Base-by-base conservation (phyloP, 1,284 basidiomycete genomes). In the Ceratobasidium sp. region DNA sequence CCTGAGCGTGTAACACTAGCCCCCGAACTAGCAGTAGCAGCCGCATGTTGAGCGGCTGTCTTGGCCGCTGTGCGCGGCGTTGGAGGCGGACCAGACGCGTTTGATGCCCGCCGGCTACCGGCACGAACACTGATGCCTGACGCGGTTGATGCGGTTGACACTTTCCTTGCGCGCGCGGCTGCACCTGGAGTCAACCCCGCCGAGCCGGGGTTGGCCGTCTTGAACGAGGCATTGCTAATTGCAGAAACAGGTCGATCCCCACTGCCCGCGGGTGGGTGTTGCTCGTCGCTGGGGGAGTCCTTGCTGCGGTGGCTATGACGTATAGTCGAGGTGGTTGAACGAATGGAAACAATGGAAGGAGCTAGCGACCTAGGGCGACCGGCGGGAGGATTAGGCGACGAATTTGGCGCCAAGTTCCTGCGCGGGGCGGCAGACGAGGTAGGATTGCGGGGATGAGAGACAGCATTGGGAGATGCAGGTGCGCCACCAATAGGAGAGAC, bases 161-260 rank as follows among this genome's bases (percentile, higher is more conserved):
- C 33, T 27, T 73, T 76, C 50, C 47, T 79, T 79, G n/a, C 79
- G 77, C 19, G 79, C 9, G 77, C 56, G 22, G 62, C 60, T 24
- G 72, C 22, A 33, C 50, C 48, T 27, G 73, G 60, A 5, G 53
- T 17, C 41, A 67, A 45, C 22, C 41, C 47, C 31, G 31, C 53
- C 33, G 65, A 59, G 27, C 47, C 87, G 0, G 85, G 85, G 19
- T 79, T 82, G 27, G 90, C 89, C 0, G 89, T 91, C 73, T 87
- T 87, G 80, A 89, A 92, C 2, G 77, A 69, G 2, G 64, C 36
- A 51, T 57, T 71, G 66, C 74, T 75, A 27, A 71, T 44, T n/a
- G 62, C 44, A 22, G 74, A 67, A 29, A 71, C 27, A 14, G 74
- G 66, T 17, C 74, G 74, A 1, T 31, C 36, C 27, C 33, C 27